Conservation (phyloP, 305 asterid genomes). For the Solanum aculeatissimum region DNA sequence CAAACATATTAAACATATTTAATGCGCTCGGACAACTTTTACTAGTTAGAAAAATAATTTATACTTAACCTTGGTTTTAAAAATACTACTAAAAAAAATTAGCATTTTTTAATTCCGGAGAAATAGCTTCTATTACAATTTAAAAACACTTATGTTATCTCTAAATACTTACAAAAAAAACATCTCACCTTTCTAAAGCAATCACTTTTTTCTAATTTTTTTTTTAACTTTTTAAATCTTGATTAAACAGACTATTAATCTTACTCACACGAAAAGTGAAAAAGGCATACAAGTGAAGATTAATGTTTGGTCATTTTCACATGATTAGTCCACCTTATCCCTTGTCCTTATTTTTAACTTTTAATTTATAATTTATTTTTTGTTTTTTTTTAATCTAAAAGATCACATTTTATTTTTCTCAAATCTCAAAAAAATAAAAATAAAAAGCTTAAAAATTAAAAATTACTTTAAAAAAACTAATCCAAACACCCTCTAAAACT, state of each 20-base stretch:
- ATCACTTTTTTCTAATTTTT: too few species aligned
- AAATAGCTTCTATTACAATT: not conserved
- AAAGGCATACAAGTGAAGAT: not conserved
- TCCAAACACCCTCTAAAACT: too few species aligned
- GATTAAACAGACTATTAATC: not conserved
- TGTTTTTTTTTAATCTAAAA: too few species aligned
- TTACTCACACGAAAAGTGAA: not conserved
- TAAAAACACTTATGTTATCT: not conserved
- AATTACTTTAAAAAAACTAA: too few species aligned
- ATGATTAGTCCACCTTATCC: not conserved
- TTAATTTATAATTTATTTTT: too few species aligned
- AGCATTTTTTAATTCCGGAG: not conserved
- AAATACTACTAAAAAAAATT: not conserved
- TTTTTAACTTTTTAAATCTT: not conserved
- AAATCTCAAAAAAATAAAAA: too few species aligned
- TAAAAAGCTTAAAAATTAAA: too few species aligned
- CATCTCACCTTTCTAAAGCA: not conserved
- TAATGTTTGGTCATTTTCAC: not conserved
- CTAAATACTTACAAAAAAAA: not conserved
- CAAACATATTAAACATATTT: too few species aligned
- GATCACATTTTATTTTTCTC: too few species aligned
- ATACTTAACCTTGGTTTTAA: not conserved
- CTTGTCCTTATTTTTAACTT: too few species aligned
- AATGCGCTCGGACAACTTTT: too few species aligned
- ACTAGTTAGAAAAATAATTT: not conserved